Base-by-base conservation (phyloP, 441 rosid species). In the Brassica balearica region DNA sequence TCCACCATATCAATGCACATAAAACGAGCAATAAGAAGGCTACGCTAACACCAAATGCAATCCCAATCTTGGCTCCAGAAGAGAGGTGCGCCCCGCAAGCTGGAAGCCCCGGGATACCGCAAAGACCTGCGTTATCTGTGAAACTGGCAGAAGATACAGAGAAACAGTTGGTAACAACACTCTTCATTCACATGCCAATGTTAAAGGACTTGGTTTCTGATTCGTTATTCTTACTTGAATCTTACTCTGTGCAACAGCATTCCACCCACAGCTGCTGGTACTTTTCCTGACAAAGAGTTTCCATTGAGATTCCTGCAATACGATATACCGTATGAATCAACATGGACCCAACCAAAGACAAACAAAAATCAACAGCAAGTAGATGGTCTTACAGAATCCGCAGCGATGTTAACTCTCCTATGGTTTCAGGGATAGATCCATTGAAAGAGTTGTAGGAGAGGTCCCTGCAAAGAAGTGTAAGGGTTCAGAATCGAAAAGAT, bases 21-120 rank as follows among this genome's bases (percentile, higher is more conserved):
- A 84, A 77, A 60, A 88, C 85, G 72, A 96, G 62, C 29, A 94
- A 78, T 8, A 96, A 73, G 61, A 94, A 85, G 36, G 84, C 76
- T 56, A 89, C 36, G 23, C 83, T 85, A 53, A 78, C 88, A 38
- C 95, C 94, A 20, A 92, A 87, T 9, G 86, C 92, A 17, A 96
- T 87, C 65, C 98, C 97, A 34, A 90, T 82, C 86, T 94, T 94
- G 5, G 91, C 96, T 74, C 97, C 87, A 1, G 91, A 86, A 65
- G 97, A 85, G 41, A 94, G 88, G 67, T 89, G 97, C 29, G 89
- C 89, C 8, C 97, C 94, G 10, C 99, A 96, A 1, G 91, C 64
- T 11, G 76, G 94, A 72, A 96, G 89, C 41, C 99, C 99, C 0
- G 99, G 99, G 75, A 94, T 94, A 25, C 99, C 99, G 43, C 99